Evolutionary conservation across 2,329 filamentous ascomycete species (phyloP), one percentile per base, ranked within the genome.

Genomic region (Thermothelomyces thermophilus): DNA sequence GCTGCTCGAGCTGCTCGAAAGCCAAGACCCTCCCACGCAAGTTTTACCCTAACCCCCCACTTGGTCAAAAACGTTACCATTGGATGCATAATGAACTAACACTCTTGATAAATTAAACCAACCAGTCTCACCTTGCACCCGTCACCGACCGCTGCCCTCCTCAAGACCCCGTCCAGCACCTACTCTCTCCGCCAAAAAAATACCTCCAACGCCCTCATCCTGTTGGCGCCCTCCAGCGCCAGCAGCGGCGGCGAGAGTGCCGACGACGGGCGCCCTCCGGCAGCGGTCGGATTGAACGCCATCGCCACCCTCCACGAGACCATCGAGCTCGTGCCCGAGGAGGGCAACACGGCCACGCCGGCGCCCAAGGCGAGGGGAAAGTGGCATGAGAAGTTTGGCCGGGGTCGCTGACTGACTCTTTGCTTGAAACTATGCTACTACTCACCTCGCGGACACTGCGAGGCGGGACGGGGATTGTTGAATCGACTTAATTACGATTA

Each of bases 121-220:
- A 9, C 37, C 52, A 79, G 75, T 3, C 65, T 77, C 46, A 73
- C 66, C 14, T 66, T 79, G 40, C 70, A 74, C 55, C 71, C 73
- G 11, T 75, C 76, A 17, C 68, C 73, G 19, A 66, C 71, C n/a
- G 70, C 71, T 11, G 79, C 79, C 22, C 62, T 82, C 36, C 71
- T 84, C 47, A 74, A 68, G 57, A 72, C 73, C 1, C 72, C 71
- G 3, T 19, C 33, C 20, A 75, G 73, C 57, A 75, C 73, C 14
- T 84, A 82, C 66, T 72, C 72, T 5, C 70, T 84, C 41, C 77
- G 77, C 26, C 81, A 84, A 60, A 84, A 84, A 63, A 84, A 83
- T 63, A 83, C 81, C 0, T 84, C 81, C 40, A 84, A 84, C 61
- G 75, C 77, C n/a, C 70, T 84, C 41, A 76, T 83, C 58, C 63